Evolutionary conservation across 164 flowering plant species (phyloP).

Genomic region (Tetrastigma voinierianum): DNA sequence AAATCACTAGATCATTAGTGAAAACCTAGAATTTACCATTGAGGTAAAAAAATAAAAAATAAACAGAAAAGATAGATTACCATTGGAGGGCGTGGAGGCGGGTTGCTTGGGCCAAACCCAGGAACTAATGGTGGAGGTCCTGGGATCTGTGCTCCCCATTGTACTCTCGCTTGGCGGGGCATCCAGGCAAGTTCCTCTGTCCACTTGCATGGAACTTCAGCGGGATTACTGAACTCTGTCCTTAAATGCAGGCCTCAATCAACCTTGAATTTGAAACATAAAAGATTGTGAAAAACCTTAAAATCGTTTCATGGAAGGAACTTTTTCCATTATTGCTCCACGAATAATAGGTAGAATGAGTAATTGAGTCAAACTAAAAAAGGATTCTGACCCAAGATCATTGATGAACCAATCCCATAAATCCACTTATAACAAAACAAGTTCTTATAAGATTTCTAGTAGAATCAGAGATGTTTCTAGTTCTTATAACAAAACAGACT

Average conservation of each 20-base stretch:
- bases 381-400: too few species aligned
- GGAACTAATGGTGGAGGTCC: slow-evolving; percentile 50
- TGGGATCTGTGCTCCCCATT: slow-evolving; percentile 44
- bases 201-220: slow-evolving; percentile 54
- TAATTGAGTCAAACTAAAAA: too few species aligned
- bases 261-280: slow-evolving; percentile 49
- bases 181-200: slow-evolving; percentile 62
- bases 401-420: too few species aligned
- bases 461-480: too few species aligned
- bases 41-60: background rate
- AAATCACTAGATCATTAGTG: background rate
- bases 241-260: slow-evolving; percentile 55
- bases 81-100: slow-evolving; percentile 50
- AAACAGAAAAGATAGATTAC: slow-evolving; percentile 32
- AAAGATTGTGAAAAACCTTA: too few species aligned
- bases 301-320: too few species aligned
- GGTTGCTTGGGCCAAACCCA: slow-evolving; percentile 50
- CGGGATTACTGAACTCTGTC: slow-evolving; percentile 49
- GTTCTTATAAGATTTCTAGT: too few species aligned
- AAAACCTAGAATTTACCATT: background rate
- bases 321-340: too few species aligned
- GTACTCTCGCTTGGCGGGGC: slow-evolving; percentile 47
- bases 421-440: too few species aligned
- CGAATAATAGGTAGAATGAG: too few species aligned
- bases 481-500: too few species aligned